Percentiles rank a stretch among this genome's conserved stretches.
These are phyloP conservation scores for Gloeopeniophorella convolvens DNA, from an alignment of 768 basidiomycete genomes.

Conservation along the genomic window DNA sequence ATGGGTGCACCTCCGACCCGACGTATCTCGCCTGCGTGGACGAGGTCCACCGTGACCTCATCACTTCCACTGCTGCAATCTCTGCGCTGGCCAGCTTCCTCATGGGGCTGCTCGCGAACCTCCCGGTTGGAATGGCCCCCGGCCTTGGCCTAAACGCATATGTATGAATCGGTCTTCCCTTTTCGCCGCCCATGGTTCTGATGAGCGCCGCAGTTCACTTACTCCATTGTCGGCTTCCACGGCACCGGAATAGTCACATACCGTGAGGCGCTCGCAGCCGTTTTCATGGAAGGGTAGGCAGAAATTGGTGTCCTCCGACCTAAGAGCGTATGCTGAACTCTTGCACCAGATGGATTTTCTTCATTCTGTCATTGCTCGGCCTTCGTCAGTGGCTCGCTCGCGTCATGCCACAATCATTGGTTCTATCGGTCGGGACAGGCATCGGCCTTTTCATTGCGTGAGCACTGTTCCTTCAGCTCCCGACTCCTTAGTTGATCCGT, in stretches of 20 bases:
- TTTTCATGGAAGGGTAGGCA: conserved; percentile 79
- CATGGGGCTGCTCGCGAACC: conserved; percentile 80
- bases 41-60: conserved; percentile 67
- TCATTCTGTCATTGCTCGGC: conserved; percentile 71
- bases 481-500: background rate
- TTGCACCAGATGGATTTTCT: conserved; percentile 67
- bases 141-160: conserved; percentile 82
- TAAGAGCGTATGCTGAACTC: background rate
- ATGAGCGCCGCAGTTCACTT: conserved; percentile 56
- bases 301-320: background rate
- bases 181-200: background rate
- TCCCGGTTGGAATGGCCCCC: conserved; percentile 87
- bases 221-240: conserved; percentile 82
- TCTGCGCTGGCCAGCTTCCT: conserved; percentile 68
- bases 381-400: conserved; percentile 87
- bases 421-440: conserved; percentile 78
- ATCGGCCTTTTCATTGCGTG: conserved; percentile 86
- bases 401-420: conserved; percentile 82
- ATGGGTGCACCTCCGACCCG: conserved; percentile 47
- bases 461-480: conserved; percentile 26
- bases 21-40: conserved; percentile 49
- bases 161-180: conserved; percentile 35
- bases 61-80: conserved; percentile 76
- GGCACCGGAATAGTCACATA: conserved; percentile 69
- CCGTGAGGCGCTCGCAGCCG: conserved; percentile 73